Evolutionary conservation across 306 rosid species (phyloP), one percentile per base, ranked within the genome.

Genomic region (Delonix regia): DNA sequence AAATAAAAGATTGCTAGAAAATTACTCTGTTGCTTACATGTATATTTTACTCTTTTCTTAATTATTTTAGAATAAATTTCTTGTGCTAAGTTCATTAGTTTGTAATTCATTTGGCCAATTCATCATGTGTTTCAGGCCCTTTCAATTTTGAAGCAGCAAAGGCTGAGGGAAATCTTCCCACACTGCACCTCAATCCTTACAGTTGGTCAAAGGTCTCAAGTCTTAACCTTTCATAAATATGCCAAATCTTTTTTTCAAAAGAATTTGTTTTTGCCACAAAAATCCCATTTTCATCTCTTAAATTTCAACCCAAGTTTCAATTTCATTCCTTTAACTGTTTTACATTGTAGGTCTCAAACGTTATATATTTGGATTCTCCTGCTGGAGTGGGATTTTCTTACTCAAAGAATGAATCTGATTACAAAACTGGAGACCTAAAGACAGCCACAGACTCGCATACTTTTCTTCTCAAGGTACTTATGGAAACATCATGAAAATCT

Each of bases 371-470:
- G 92, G 99, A 95, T 84, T 95, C 99, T 75, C 99, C 99, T 30
- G 98, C 91, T 86, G 99, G 99, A 73, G 98, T 91, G 77, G 99
- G 99, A 11, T 78, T 87, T 22, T 95, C 98, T 42, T 95, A 92
- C 89, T 92, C 99, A 15, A 38, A 88, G 63, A 90, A 88, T 82
- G 21, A 33, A 65, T 73, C 88, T 38, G 98, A 92, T 83, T 95
- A 95, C 63, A 1, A 0, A 41, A 95, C 99, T 39, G 98, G 98
- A 45, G 99, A 95, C 83, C 28, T 25, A 66, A 82, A 95, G 85
- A 95, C 99, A 67, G 99, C 98, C 33, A 53, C 84, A 69, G 99
- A 95, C 79, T 16, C 91, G 33, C 96, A 95, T 14, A 73, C 87
- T 57, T 95, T 95, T 85, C 97, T 95, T 71, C 92, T 92, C 22